Evolutionary conservation across 163 green algal species (phyloP).

Genomic region (Prototheca cutis): DNA sequence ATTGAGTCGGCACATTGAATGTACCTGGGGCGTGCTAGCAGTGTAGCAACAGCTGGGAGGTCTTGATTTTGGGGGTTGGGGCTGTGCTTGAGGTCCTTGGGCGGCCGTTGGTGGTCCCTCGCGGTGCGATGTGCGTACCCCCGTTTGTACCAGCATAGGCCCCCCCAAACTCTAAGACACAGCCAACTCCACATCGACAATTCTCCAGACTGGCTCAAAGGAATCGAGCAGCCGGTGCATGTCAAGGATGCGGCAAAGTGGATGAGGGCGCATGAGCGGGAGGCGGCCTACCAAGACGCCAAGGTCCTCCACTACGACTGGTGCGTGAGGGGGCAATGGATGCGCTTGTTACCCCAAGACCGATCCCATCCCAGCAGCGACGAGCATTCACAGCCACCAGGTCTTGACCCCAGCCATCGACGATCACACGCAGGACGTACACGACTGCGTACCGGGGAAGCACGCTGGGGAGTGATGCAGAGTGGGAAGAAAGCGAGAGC

Average conservation of each 20-base stretch:
- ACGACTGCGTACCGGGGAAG: conserved; percentile 77
- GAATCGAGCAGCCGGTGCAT: conserved; percentile 44
- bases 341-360: too few species aligned
- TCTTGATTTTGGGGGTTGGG: too few species aligned
- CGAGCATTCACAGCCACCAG: conserved; percentile 5
- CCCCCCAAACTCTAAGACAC: too few species aligned
- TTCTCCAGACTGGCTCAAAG: conserved; percentile 30
- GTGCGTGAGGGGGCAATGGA: too few species aligned
- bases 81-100: too few species aligned
- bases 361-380: too few species aligned
- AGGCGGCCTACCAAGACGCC: conserved; percentile 53
- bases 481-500: conserved; percentile 38
- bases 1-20: not conserved
- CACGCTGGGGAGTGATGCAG: not conserved
- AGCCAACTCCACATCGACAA: not conserved
- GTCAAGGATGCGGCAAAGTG: conserved; percentile 55
- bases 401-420: too few species aligned
- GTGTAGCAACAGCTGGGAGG: too few species aligned
- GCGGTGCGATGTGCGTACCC: conserved; percentile 1
- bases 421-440: conserved; percentile 63
- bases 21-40: too few species aligned
- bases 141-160: too few species aligned
- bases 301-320: conserved; percentile 72
- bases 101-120: too few species aligned
- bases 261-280: conserved; percentile 41